Base-by-base conservation (phyloP, 169 alveolate genomes). In the Plasmodium ovale region DNA sequence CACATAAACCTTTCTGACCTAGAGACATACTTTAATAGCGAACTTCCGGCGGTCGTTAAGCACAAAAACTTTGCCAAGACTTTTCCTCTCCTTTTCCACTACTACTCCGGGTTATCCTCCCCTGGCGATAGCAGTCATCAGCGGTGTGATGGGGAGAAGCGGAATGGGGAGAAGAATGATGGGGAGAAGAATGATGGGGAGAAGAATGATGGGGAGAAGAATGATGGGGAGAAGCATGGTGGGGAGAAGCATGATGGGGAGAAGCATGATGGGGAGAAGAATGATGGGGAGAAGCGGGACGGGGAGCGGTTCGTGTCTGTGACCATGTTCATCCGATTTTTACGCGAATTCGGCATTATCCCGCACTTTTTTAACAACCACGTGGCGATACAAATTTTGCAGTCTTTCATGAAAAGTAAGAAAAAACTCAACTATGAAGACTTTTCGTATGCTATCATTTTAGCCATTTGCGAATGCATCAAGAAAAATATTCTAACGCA, bases 271-370 rank as follows among this genome's bases (percentile, higher is more conserved):
- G 27, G 7, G 9, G 64, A 74, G 12, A 54, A 58, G 14, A 69
- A 67, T 21, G 31, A 85, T 47, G 33, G 33, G 27, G 14, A 29
- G 31, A 27, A 10, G 19, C 29, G 23, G n/a, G 33, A 60, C 7
- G 27, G 7, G 9, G 64, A 74, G 12, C 31, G 39, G 19, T 60
- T 59, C 35, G 67, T 94, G 14, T 87, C 94, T 29, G 56, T 89
- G 0, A 65, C 94, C 21, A 92, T 87, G 53, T 92, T 94, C 56
- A 92, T 94, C 27, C 85, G 84, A 31, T 87, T 94, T 51, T 89
- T 92, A 37, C 67, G 96, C 14, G 96, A 94, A 62, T 94, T 94
- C 58, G 93, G 92, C 51, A 39, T 94, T 23, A 88, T 94, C 3
- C 96, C 96, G 0, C 95, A 93, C 19, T 91, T 92, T 70, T 87